These are phyloP conservation scores for Xerocomus minutiporus DNA, from an alignment of 1,284 basidiomycete genomes.

Conservation along the genomic window DNA sequence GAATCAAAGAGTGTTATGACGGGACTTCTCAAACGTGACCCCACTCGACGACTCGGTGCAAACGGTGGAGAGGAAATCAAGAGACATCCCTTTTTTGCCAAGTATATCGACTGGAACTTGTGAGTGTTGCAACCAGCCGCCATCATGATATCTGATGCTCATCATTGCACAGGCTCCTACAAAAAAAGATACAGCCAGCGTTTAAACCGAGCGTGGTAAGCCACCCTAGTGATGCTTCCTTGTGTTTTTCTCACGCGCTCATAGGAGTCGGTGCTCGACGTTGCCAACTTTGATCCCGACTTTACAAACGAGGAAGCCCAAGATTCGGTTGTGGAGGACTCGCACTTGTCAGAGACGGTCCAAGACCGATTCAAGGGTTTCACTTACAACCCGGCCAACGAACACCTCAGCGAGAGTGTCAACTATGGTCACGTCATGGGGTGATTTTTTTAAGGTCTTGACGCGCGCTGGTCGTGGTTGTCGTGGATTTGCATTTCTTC, in stretches of 20 bases:
- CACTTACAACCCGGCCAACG: conserved; percentile 78
- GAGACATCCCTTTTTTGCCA: conserved; percentile 91
- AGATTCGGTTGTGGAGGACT: conserved; percentile 92
- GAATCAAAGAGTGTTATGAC: conserved; percentile 90
- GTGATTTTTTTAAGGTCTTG: conserved; percentile 5
- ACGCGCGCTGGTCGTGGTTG: conserved; percentile 26
- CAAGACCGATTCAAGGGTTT: conserved; percentile 92
- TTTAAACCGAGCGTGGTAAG: conserved; percentile 96
- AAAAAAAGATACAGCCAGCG: conserved; percentile 95
- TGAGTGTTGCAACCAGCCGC: conserved; percentile 26
- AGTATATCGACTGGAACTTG: conserved; percentile 89
- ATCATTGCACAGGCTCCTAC: conserved; percentile 55
- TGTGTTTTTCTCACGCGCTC: conserved; percentile 1
- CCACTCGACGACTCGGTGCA: conserved; percentile 77
- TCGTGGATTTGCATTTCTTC: conserved; percentile 3
- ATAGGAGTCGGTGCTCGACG: conserved; percentile 76
- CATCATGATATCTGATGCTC: background rate
- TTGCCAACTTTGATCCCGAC: conserved; percentile 91
- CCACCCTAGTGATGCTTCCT: conserved; percentile 10
- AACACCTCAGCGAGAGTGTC: conserved; percentile 75
- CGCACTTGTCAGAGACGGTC: conserved; percentile 87
- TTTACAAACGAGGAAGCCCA: conserved; percentile 91
- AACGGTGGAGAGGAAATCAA: conserved; percentile 98
- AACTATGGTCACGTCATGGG: conserved; percentile 45
- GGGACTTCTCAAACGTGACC: conserved; percentile 86